Base-by-base conservation (phyloP, 2,329 filamentous ascomycete genomes). In the Sarocladium brachiariae region DNA sequence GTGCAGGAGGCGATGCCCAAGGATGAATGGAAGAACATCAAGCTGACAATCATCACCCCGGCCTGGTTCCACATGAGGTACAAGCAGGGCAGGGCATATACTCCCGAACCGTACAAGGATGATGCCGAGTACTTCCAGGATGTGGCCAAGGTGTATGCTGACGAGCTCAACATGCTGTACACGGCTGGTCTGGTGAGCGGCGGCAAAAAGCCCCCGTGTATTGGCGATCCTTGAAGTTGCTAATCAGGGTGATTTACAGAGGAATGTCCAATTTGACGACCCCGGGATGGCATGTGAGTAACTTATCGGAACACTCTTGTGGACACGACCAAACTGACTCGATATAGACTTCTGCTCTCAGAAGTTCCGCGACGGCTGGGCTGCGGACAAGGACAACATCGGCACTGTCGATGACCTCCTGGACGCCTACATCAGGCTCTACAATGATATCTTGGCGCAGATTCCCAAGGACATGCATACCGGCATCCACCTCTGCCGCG, bases 381-480 rank as follows among this genome's bases (percentile, higher is more conserved):
- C 78, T 50, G 76, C 77, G 13, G 86, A 89, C 62, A 67, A 75
- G 45, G 75, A 82, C 58, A 89, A 90, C 63, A 77, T 77, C 50
- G 80, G 82, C 64, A 78, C 78, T 1, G 78, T 85, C 6, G 84
- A 67, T n/a, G 81, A 84, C 57, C 80, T 89, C 39, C 77, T 91
- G 19, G 83, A 88, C 58, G 79, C 83, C 24, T 91, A 91, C 68
- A 86, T 91, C 64, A 73, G 77, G 54, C 79, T 88, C 56, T 90
- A 90, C 74, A 90, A 90, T 64, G 82, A 86, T 65, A 80, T 76
- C 59, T 74, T 88, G 61, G 70, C 73, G 59, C 77, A 78, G 58
- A 70, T 80, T 1, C 84, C 86, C 0, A 64, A 72, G 2, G 86
- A 90, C 61, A 79, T 90, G 73, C 86, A 89, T 65, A 76, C 87